Evolutionary conservation across 1,139 yeast species (phyloP).

Genomic region (Taphrina pruni): DNA sequence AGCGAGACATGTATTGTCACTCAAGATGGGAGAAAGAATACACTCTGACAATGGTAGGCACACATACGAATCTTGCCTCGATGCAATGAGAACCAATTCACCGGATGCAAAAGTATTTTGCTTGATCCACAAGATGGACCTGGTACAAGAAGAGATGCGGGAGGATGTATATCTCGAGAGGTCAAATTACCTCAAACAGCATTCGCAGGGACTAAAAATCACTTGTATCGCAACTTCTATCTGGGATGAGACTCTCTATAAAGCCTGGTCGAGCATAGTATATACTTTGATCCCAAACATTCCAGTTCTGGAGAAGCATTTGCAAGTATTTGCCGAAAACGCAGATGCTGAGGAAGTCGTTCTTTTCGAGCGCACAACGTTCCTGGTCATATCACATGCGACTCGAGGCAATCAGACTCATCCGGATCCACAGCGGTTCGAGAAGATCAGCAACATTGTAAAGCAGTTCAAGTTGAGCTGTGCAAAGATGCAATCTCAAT

Average conservation of each 20-base stretch:
- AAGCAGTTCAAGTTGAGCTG: conserved; percentile 94
- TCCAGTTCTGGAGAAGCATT: conserved; percentile 74
- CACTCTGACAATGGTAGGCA: conserved; percentile 53
- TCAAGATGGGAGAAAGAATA: not conserved
- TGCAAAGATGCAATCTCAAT: conserved; percentile 79
- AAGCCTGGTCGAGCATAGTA: conserved; percentile 95
- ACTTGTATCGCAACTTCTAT: conserved; percentile 93
- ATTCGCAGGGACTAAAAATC: conserved; percentile 80
- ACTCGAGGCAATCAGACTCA: conserved; percentile 48
- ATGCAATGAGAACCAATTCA: conserved; percentile 79
- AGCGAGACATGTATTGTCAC: conserved; percentile 68
- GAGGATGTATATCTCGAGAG: conserved; percentile 62
- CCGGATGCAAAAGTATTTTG: conserved; percentile 94
- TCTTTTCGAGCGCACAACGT: conserved; percentile 90
- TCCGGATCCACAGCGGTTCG: conserved; percentile 88
- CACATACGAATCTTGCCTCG: conserved; percentile 81
- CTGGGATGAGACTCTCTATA: conserved; percentile 93
- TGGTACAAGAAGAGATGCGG: conserved; percentile 84
- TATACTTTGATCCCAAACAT: conserved; percentile 94
- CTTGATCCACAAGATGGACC: conserved; percentile 91
- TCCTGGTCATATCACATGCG: conserved; percentile 78
- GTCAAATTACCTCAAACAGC: conserved; percentile 49
- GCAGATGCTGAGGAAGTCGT: conserved; percentile 90
- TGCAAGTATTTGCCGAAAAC: conserved; percentile 73
- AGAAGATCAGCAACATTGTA: conserved; percentile 89